phyloP scores from a whole-genome alignment of 805 yeast species.

The Ogataea angusta region DNA sequence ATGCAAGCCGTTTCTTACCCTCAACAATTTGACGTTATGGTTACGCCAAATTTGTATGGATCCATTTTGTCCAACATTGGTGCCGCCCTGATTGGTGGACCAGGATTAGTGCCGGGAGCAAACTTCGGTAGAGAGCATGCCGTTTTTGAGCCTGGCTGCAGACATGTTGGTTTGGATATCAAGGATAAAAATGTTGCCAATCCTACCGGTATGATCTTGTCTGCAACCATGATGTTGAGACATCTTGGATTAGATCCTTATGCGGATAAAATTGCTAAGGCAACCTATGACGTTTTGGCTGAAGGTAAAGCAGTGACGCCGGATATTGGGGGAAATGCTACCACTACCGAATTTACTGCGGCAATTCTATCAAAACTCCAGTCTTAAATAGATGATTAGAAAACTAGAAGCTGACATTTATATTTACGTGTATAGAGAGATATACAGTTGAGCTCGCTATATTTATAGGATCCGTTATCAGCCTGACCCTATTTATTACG shows the following conservation, averaged over 20 bases:
- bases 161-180: slow-evolving; percentile 98
- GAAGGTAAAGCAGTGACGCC: slow-evolving; percentile 83
- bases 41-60: slow-evolving; percentile 97
- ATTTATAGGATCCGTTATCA: neutral
- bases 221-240: slow-evolving; percentile 88
- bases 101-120: slow-evolving; percentile 98
- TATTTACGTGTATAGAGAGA: slow-evolving; percentile 2
- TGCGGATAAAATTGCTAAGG: slow-evolving; percentile 84
- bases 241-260: slow-evolving; percentile 84
- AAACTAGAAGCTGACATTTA: neutral
- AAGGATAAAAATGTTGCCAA: slow-evolving; percentile 93
- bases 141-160: slow-evolving; percentile 98
- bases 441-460: too few relatives aligned
- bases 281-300: slow-evolving; percentile 85
- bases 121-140: slow-evolving; percentile 97
- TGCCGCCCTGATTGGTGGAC: slow-evolving; percentile 96
- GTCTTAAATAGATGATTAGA: slow-evolving; percentile 14
- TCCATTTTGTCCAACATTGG: slow-evolving; percentile 96
- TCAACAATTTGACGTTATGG: slow-evolving; percentile 96
- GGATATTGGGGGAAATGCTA: slow-evolving; percentile 86
- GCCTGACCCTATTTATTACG: neutral
- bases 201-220: slow-evolving; percentile 96
- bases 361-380: slow-evolving; percentile 77
- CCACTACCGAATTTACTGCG: slow-evolving; percentile 92
- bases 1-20: slow-evolving; percentile 99